Percentiles rank a stretch among this genome's conserved stretches.
Evolutionary conservation across 2,329 filamentous ascomycete species (phyloP).

Genomic region (Sclerotinia spermophila): DNA sequence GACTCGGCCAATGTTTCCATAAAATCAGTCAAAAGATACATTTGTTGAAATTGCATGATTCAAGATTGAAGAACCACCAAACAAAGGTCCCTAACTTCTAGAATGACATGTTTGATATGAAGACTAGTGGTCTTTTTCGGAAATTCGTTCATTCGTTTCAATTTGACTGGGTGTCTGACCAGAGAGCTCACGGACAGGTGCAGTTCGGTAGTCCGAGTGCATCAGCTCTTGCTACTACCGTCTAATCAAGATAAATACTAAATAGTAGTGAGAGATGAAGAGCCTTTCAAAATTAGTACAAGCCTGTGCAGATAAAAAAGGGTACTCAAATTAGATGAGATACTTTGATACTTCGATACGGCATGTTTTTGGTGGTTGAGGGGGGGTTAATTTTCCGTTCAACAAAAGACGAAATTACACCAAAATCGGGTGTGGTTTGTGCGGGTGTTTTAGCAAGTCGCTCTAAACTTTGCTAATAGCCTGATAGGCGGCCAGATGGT

Average conservation of each 20-base stretch:
- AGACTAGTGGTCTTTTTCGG: background rate
- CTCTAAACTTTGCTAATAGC: background rate
- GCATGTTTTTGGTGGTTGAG: background rate
- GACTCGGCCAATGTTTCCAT: conserved; percentile 12
- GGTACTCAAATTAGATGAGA: background rate
- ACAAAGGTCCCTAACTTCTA: conserved; percentile 14
- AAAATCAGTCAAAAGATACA: conserved; percentile 3
- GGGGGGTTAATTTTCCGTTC: background rate
- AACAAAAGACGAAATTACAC: conserved; percentile 12
- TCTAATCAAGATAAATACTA: background rate
- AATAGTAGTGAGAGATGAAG: background rate
- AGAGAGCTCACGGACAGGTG: conserved; percentile 32
- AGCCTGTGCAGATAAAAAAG: conserved; percentile 1
- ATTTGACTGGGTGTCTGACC: conserved; percentile 29
- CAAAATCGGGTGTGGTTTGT: conserved; percentile 12
- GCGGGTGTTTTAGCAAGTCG: conserved; percentile 4
- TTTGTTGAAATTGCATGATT: conserved; percentile 7
- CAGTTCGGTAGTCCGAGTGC: conserved; percentile 31
- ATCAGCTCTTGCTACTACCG: conserved; percentile 7
- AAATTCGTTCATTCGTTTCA: conserved; percentile 27
- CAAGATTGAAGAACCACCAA: background rate
- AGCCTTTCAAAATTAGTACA: background rate
- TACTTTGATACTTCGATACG: background rate
- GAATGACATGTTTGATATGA: conserved; percentile 16
- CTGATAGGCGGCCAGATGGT: background rate